Conservation (phyloP, 345 rosid species). For the Raphanus sativus region DNA sequence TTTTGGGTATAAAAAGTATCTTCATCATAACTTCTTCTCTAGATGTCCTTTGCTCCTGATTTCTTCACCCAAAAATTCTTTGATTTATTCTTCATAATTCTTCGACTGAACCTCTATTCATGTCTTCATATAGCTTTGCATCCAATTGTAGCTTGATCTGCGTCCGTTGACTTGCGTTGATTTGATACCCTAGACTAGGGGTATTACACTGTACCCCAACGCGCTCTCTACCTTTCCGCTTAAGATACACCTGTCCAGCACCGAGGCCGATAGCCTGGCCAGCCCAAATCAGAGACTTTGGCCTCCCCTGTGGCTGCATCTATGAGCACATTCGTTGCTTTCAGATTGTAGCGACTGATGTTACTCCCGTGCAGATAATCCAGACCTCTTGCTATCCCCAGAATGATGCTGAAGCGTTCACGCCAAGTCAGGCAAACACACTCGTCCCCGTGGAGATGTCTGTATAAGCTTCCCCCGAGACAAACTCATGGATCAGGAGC, state of each 20-base stretch:
- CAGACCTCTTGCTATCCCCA: slow-evolving; percentile 87
- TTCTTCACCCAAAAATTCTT: too few relatives aligned
- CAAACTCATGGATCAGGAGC: slow-evolving; percentile 79
- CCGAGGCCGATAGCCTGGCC: slow-evolving; percentile 67
- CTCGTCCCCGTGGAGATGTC: slow-evolving; percentile 64
- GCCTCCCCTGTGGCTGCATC: slow-evolving; percentile 65
- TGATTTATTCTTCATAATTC: too few relatives aligned
- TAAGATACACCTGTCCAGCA: slow-evolving; percentile 73
- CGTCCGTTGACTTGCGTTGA: too few relatives aligned
- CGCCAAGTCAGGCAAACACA: slow-evolving; percentile 68
- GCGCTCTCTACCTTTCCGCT: slow-evolving; percentile 99
- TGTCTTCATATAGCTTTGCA: too few relatives aligned
- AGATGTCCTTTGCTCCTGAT: too few relatives aligned
- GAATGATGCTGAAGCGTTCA: slow-evolving; percentile 72
- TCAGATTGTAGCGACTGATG: slow-evolving; percentile 84
- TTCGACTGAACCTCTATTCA: too few relatives aligned
- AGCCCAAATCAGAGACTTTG: slow-evolving; percentile 92
- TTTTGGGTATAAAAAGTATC: too few relatives aligned
- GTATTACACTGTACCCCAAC: slow-evolving; percentile 65
- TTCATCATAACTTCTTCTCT: too few relatives aligned
- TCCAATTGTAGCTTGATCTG: too few relatives aligned
- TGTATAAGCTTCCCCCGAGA: slow-evolving; percentile 74
- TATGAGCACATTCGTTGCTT: slow-evolving; percentile 85
- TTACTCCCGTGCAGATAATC: slow-evolving; percentile 73
- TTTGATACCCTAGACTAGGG: too few relatives aligned